Evolutionary conservation across 352 stramenopile species (phyloP), one percentile per base, ranked within the genome.

Genomic region (Phytopythium delawarense): DNA sequence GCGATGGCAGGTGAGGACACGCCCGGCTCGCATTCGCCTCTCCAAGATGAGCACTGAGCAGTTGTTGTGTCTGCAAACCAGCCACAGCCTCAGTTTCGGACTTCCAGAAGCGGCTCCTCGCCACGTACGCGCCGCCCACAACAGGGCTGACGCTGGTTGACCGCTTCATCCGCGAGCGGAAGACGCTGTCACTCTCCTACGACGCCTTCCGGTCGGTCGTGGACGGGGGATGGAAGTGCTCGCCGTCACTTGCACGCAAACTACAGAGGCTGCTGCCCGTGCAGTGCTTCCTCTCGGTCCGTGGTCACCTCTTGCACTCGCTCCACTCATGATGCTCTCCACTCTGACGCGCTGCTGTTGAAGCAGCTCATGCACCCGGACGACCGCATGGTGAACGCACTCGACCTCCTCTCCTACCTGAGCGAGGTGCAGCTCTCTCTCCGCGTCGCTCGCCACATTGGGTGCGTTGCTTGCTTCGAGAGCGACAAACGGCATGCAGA

Each of bases 271-370:
- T 89, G 28, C 62, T 89, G 44, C 50, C 74, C 7, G 44, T 62
- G 0, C 59, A 72, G 44, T 65, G 51, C 23, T 88, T 84, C 44
- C 57, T 87, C 21, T 78, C 86, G 78, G 80, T 85, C 59, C 12
- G 55, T 49, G 37, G 12, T 20, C 50, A 18, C 25, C 34, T 42
- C 45, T 16, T 39, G 21, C 40, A 28, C 9, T 28, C 1, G 0
- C 6, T 2, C 3, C 30, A 20, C 37, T 35, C n/a, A 30, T 34
- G 1, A 30, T 30, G 25, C 25, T 35, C 53, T 2, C 6, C 8
- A 15, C 5, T 46, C 35, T 54, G 7, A 51, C 21, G 12, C 28
- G 12, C n/a, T 59, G 12, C 11, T 15, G 18, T 57, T 21, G 34
- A 51, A 32, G 34, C 20, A 42, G 23, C 48, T 58, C 46, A 51